Evolutionary conservation across 148 eudicot genomes (phyloP).

Genomic region (Limonium bicolor): DNA sequence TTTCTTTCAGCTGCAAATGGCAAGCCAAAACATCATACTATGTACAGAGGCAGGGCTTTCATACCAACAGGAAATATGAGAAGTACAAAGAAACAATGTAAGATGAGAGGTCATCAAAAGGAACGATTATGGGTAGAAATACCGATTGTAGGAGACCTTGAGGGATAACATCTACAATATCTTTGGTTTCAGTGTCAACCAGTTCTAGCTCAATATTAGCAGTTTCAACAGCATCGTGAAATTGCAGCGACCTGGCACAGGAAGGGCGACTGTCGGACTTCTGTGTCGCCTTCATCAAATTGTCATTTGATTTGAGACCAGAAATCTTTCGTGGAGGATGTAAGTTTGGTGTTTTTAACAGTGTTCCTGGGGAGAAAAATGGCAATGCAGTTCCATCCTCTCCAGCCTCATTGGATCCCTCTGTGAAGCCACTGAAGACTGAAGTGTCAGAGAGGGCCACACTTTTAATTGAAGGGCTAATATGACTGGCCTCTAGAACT

Average conservation of each 20-base stretch:
- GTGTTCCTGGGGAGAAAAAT: conserved; percentile 23
- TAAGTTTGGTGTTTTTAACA: conserved; percentile 38
- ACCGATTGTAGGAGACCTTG: conserved; percentile 52
- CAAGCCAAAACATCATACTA: not conserved
- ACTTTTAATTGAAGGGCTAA: too few species aligned
- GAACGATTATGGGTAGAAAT: conserved; percentile 5
- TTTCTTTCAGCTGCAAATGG: conserved; percentile 44
- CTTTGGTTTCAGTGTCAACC: conserved; percentile 15
- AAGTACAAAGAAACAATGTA: not conserved
- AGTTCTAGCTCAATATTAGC: conserved; percentile 20
- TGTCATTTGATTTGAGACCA: conserved; percentile 33
- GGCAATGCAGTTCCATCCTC: too few species aligned
- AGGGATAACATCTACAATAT: conserved; percentile 53
- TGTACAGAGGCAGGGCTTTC: too few species aligned
- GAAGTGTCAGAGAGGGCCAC: too few species aligned
- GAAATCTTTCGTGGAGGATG: conserved; percentile 39
- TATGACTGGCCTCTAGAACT: too few species aligned
- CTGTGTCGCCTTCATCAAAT: conserved; percentile 14
- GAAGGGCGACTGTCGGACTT: conserved; percentile 29
- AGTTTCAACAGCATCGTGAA: conserved; percentile 36
- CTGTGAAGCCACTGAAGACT: too few species aligned
- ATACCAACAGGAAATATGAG: not conserved
- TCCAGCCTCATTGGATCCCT: too few species aligned
- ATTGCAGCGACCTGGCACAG: conserved; percentile 44
- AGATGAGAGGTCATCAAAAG: too few species aligned